A percentile compares a stretch with the other conserved stretches of the same genome.
Conservation (phyloP, 805 yeast species). For the Ogataea trehalophila region DNA sequence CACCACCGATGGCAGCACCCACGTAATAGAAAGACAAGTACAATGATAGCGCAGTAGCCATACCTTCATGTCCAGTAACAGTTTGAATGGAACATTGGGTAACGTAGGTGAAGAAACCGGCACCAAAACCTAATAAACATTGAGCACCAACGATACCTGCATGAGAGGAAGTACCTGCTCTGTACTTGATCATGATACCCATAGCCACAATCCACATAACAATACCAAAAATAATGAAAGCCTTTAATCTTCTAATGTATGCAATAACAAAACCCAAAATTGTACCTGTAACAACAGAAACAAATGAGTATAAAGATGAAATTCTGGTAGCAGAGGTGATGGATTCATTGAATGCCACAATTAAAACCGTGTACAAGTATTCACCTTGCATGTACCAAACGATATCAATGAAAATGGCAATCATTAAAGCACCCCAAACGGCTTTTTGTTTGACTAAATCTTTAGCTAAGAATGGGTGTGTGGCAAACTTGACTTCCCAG, state of each 20-base stretch:
- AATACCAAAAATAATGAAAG: constrained; percentile 56
- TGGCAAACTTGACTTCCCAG: constrained; percentile 56
- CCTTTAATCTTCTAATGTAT: constrained; percentile 48
- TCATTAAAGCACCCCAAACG: constrained; percentile 63
- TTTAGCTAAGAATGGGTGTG: constrained; percentile 60
- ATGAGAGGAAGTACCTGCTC: constrained; percentile 44
- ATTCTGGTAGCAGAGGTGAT: constrained; percentile 64
- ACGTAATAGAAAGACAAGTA: constrained; percentile 54
- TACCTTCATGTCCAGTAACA: constrained; percentile 53
- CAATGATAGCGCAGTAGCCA: constrained; percentile 58
- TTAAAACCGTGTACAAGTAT: constrained; percentile 60
- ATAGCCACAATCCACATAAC: constrained; percentile 53
- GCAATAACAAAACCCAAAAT: constrained; percentile 51
- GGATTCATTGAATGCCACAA: constrained; percentile 59
- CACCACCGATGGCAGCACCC: constrained; percentile 59
- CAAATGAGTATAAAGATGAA: constrained; percentile 57
- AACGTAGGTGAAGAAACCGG: constrained; percentile 66
- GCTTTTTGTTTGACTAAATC: constrained; percentile 60
- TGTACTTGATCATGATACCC: constrained; percentile 54
- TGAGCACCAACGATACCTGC: constrained; percentile 62
- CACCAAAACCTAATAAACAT: constrained; percentile 65
- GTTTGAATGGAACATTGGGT: constrained; percentile 59
- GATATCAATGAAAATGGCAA: constrained; percentile 55
- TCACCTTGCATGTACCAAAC: constrained; percentile 68
- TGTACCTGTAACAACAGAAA: constrained; percentile 56